Evolutionary conservation across 176 grass and related monocot species (phyloP).

Genomic region (Dendrocalamus sinicus): DNA sequence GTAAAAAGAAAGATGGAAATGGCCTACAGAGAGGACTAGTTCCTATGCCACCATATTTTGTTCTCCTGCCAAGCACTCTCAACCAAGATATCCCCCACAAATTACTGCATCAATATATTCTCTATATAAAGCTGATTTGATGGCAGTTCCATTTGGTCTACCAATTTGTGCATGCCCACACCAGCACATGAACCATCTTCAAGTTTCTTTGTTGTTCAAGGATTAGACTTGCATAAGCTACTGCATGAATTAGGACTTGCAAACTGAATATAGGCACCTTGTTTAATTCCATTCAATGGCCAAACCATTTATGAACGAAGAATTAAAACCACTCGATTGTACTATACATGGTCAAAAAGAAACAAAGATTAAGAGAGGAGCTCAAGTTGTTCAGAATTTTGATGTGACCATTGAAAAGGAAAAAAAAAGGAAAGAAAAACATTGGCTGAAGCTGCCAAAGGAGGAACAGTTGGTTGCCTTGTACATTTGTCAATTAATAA

Average conservation of each 20-base stretch:
- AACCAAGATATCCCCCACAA: constrained; percentile 49
- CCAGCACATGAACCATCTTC: constrained; percentile 16
- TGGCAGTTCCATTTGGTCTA: constrained; percentile 48
- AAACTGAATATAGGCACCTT: not conserved
- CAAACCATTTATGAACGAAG: not conserved
- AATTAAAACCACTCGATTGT: not conserved
- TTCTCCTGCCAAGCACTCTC: constrained; percentile 59
- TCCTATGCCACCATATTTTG: constrained; percentile 57
- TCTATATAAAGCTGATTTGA: constrained; percentile 46
- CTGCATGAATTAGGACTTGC: not conserved
- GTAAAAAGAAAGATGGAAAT: constrained; percentile 35
- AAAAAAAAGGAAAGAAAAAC: not conserved
- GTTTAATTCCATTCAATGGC: constrained; percentile 1
- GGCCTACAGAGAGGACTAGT: constrained; percentile 52
- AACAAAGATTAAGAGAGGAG: constrained; percentile 8
- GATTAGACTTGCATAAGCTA: not conserved
- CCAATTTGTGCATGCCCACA: constrained; percentile 43
- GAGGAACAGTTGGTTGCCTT: constrained; percentile 50
- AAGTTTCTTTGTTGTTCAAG: constrained; percentile 20
- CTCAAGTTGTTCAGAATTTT: constrained; percentile 33
- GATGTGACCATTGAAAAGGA: constrained; percentile 32
- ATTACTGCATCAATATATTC: constrained; percentile 51
- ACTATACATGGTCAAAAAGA: constrained; percentile 4
- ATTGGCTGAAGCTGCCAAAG: constrained; percentile 44
- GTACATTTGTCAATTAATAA: constrained; percentile 68